These are phyloP conservation scores for Pyrenophora tritici-repentis DNA, from an alignment of 2,329 filamentous ascomycete genomes.

Conservation along the genomic window DNA sequence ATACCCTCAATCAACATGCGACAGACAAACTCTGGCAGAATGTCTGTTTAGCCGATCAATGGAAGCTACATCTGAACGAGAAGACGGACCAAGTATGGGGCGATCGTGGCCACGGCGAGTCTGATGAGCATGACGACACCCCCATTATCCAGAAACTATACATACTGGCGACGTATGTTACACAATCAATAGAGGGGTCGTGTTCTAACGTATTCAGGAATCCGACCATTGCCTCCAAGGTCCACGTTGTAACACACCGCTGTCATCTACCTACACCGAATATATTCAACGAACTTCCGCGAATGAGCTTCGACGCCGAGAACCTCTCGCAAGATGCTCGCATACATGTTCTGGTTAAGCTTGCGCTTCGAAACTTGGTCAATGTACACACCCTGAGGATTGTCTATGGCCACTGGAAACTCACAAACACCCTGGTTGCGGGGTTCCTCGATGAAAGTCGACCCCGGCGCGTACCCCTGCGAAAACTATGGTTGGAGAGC, in stretches of 20 bases:
- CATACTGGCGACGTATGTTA: slow-evolving; percentile 46
- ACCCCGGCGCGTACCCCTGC: slow-evolving; percentile 37
- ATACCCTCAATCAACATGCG: slow-evolving; percentile 44
- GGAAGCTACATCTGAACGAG: slow-evolving; percentile 32
- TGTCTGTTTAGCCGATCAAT: slow-evolving; percentile 50
- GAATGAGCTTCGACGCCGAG: slow-evolving; percentile 46
- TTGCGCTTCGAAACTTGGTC: slow-evolving; percentile 48
- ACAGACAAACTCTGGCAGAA: slow-evolving; percentile 49
- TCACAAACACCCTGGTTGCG: slow-evolving; percentile 48
- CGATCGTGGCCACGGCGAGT: slow-evolving; percentile 20
- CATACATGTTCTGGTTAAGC: slow-evolving; percentile 46
- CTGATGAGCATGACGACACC: slow-evolving; percentile 48
- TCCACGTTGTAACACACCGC: slow-evolving; percentile 52
- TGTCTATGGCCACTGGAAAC: slow-evolving; percentile 50
- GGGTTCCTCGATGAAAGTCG: slow-evolving; percentile 47
- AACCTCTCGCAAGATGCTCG: slow-evolving; percentile 49
- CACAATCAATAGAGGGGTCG: neutral
- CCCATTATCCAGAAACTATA: slow-evolving; percentile 51
- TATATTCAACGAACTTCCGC: slow-evolving; percentile 52
- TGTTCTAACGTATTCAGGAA: slow-evolving; percentile 37
- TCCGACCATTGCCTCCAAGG: slow-evolving; percentile 49
- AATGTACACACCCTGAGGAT: slow-evolving; percentile 53
- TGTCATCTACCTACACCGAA: slow-evolving; percentile 54
- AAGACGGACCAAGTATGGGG: slow-evolving; percentile 16
- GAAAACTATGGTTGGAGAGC: slow-evolving; percentile 54